Evolutionary conservation across 225 moss, liverwort and hornwort species (phyloP), one percentile per base, ranked within the genome.

Genomic region (Bryum argenteum): DNA sequence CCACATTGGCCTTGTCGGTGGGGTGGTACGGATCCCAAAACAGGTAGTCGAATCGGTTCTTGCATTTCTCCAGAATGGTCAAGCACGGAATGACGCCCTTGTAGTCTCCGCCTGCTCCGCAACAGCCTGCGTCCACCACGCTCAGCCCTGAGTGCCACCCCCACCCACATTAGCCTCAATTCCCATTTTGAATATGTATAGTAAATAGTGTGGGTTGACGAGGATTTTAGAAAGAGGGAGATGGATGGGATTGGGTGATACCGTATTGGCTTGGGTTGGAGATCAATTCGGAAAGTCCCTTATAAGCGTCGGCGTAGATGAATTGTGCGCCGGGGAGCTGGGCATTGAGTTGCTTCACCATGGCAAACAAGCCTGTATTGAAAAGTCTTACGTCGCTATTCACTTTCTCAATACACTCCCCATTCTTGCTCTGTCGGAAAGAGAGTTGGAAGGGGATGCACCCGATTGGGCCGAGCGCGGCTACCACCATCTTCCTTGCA

Each of bases 1-100:
- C 22, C 5, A 86, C 64, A 75, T 95, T 90, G 0, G 87, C 84
- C 63, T 78, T 85, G 69, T 95, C 78, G 0, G 80, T 86, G n/a
- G 92, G 95, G 58, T 95, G 95, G 84, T 89, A 95, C 2, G 89
- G 79, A 41, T 95, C 94, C 91, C 89, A 95, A 69, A 91, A 95
- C 3, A 95, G 76, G 68, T 79, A 89, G 2, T 88, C 80, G 23
- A 87, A 77, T 0, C 77, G 71, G 62, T 92, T 68, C 1, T 60
- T 47, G 73, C 95, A 95, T 0, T 69, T 24, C 3, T 38, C 54
- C 40, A 85, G 61, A 58, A 86, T 19, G 1, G 75, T 68, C 19
- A 61, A 13, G 0, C 81, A 56, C 7, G 87, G 86, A 3, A 92
- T 81, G 22, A 85, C 14, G 3, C 90, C 92, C 7, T 83, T 87